Evolutionary conservation across 2,329 filamentous ascomycete genomes (phyloP).

Genomic region (Bipolaris zeicola): DNA sequence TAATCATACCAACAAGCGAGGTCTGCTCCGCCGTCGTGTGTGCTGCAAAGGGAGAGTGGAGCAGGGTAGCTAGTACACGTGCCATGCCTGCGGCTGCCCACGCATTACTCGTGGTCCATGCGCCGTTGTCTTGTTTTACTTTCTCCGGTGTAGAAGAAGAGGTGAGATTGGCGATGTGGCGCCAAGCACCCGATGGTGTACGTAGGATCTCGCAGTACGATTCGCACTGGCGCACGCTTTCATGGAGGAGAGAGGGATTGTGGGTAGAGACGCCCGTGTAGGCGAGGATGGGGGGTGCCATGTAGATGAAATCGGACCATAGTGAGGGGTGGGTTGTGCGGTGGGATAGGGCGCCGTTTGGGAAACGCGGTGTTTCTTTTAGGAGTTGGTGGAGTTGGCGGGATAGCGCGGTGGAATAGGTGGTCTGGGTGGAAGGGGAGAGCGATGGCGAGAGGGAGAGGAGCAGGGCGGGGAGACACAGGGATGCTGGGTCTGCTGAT

Average conservation of each 20-base stretch:
- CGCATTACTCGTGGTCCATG: conserved; percentile 57
- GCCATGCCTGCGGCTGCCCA: conserved; percentile 57
- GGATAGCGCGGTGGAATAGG: conserved; percentile 25
- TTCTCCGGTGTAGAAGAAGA: conserved; percentile 8
- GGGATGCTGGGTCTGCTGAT: conserved; percentile 53
- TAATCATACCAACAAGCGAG: conserved; percentile 41
- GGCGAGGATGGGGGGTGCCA: conserved; percentile 58
- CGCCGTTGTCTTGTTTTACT: conserved; percentile 39
- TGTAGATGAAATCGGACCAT: conserved; percentile 58
- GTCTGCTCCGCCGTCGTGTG: conserved; percentile 25
- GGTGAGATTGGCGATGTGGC: conserved; percentile 52
- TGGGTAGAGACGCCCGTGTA: conserved; percentile 52
- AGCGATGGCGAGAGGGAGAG: conserved; percentile 43
- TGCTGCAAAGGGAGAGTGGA: conserved; percentile 33
- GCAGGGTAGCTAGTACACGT: conserved; percentile 53
- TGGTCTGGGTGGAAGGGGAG: conserved; percentile 42
- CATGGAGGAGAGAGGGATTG: conserved; percentile 44
- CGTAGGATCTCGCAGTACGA: conserved; percentile 52
- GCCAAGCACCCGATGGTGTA: conserved; percentile 47
- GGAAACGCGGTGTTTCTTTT: conserved; percentile 48
- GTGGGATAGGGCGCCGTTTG: conserved; percentile 58
- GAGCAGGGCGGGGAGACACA: conserved; percentile 54
- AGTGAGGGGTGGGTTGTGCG: conserved; percentile 51
- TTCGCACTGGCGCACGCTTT: conserved; percentile 49
- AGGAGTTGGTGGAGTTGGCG: conserved; percentile 53